phyloP scores from a whole-genome alignment of 371 early-diverging fungal genomes.

The Lichtheimia ramosa region DNA sequence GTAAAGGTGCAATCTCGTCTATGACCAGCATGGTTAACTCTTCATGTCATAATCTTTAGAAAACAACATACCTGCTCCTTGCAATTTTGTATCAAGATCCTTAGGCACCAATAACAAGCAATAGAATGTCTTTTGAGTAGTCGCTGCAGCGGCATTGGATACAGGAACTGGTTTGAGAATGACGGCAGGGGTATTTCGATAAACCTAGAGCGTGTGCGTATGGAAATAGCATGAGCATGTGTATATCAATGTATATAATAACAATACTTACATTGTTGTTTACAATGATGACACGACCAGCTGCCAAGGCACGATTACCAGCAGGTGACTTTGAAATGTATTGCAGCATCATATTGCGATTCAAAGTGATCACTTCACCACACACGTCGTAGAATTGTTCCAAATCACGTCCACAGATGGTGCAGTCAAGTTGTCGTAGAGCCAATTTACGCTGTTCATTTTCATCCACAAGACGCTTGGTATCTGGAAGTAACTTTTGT shows the following conservation, averaged over 20 bases:
- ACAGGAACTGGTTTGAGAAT: slow-evolving; percentile 54
- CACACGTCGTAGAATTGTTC: slow-evolving; percentile 72
- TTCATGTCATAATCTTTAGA: neutral
- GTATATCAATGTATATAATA: neutral
- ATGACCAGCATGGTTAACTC: neutral
- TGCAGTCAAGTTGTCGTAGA: slow-evolving; percentile 74
- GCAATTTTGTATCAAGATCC: slow-evolving; percentile 17
- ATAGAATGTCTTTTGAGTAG: slow-evolving; percentile 47
- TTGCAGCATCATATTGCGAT: slow-evolving; percentile 59
- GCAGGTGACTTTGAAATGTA: slow-evolving; percentile 58
- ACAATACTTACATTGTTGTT: slow-evolving; percentile 56
- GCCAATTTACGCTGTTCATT: slow-evolving; percentile 58
- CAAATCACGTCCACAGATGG: slow-evolving; percentile 81
- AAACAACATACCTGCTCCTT: slow-evolving; percentile 8
- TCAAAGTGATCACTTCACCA: slow-evolving; percentile 55
- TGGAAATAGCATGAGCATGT: neutral
- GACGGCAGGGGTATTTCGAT: slow-evolving; percentile 69
- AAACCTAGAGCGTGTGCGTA: slow-evolving; percentile 28
- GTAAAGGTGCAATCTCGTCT: slow-evolving; percentile 56
- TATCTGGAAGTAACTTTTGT: slow-evolving; percentile 81
- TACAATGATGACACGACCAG: slow-evolving; percentile 75
- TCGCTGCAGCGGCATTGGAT: slow-evolving; percentile 14
- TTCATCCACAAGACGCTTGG: slow-evolving; percentile 61
- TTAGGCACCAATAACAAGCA: slow-evolving; percentile 44
- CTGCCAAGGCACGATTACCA: slow-evolving; percentile 62